A percentile compares a stretch with the other conserved stretches of the same genome.
These are phyloP conservation scores for Fraxinus greggii DNA, from an alignment of 305 asterid genomes.

Conservation along the genomic window DNA sequence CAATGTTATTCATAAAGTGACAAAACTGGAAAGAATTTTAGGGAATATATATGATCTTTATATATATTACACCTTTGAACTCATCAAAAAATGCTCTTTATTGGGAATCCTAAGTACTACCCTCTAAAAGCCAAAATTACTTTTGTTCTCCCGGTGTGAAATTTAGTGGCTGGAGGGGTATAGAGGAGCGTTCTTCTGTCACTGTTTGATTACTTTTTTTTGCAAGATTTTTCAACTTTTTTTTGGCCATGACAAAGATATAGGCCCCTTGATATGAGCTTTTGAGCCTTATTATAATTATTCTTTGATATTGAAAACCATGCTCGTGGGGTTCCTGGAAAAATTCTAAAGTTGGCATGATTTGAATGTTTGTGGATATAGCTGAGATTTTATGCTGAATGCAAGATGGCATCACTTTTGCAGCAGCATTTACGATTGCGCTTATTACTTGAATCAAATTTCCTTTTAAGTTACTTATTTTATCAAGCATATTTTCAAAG, in stretches of 20 bases:
- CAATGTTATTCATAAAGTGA: background rate
- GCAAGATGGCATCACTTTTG: constrained; percentile 43
- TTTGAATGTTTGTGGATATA: constrained; percentile 23
- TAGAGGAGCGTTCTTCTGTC: constrained; percentile 43
- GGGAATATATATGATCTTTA: background rate
- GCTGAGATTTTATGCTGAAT: constrained; percentile 57
- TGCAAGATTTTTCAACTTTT: constrained; percentile 32
- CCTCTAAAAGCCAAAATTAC: constrained; percentile 39
- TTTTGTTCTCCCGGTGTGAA: constrained; percentile 28
- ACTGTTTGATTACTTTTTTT: background rate
- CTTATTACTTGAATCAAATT: background rate
- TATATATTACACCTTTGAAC: background rate
- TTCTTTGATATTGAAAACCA: constrained; percentile 29
- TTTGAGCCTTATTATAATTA: constrained; percentile 28
- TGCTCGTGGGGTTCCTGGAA: constrained; percentile 37
- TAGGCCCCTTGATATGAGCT: constrained; percentile 41
- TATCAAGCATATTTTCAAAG: background rate
- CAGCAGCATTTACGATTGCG: background rate
- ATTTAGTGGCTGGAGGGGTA: constrained; percentile 34
- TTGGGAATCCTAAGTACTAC: constrained; percentile 57
- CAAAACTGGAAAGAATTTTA: background rate
- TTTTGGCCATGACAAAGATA: constrained; percentile 25
- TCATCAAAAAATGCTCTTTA: constrained; percentile 14
- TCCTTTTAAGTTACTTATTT: background rate
- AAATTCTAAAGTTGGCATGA: constrained; percentile 59